These are phyloP conservation scores for Aethionema arabicum DNA, from an alignment of 345 rosid species.

Conservation along the genomic window DNA sequence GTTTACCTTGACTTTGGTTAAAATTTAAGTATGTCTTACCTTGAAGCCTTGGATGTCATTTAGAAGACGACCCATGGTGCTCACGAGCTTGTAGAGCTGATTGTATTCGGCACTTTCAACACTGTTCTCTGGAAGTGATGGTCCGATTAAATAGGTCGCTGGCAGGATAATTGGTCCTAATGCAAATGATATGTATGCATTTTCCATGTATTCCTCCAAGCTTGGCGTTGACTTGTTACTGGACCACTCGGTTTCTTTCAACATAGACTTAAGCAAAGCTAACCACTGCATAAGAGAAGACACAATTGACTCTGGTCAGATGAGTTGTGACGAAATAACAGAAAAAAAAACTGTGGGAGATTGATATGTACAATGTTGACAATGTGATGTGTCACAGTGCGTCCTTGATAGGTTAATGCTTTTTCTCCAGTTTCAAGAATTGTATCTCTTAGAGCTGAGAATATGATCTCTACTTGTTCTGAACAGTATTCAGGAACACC, in stretches of 20 bases:
- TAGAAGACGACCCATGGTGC: slow-evolving; percentile 84
- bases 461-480: slow-evolving; percentile 76
- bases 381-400: slow-evolving; percentile 49
- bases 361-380: slow-evolving; percentile 49
- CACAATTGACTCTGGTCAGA: background rate
- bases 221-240: slow-evolving; percentile 56
- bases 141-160: slow-evolving; percentile 69
- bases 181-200: slow-evolving; percentile 68
- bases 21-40: slow-evolving; percentile 33
- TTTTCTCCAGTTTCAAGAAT: slow-evolving; percentile 68
- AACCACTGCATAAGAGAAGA: slow-evolving; percentile 66
- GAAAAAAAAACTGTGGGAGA: background rate
- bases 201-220: slow-evolving; percentile 64
- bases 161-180: slow-evolving; percentile 89
- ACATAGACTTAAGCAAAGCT: slow-evolving; percentile 65
- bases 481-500: slow-evolving; percentile 54
- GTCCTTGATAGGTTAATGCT: slow-evolving; percentile 64
- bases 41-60: slow-evolving; percentile 72
- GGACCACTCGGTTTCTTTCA: slow-evolving; percentile 60
- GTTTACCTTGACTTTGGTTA: slow-evolving; percentile 11
- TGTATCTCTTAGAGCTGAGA: slow-evolving; percentile 62
- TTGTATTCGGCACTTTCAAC: slow-evolving; percentile 42
- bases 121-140: slow-evolving; percentile 51
- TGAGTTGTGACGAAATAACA: slow-evolving; percentile 6
- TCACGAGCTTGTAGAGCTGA: slow-evolving; percentile 51